Percentiles rank a stretch among this genome's conserved stretches.
These are phyloP conservation scores for Garcia nutans DNA, from an alignment of 345 rosid species.

Conservation along the genomic window DNA sequence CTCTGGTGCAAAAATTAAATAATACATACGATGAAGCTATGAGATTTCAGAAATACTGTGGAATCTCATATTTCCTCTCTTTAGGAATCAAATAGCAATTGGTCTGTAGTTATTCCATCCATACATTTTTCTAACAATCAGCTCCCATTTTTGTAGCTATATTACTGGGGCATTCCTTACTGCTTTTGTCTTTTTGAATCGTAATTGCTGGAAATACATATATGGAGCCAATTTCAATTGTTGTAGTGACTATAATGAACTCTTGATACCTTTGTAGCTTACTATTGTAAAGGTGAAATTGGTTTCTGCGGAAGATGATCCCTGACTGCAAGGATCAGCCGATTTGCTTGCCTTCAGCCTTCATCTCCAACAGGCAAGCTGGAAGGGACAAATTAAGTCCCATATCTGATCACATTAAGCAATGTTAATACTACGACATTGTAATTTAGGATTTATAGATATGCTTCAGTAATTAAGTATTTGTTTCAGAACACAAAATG, in stretches of 20 bases:
- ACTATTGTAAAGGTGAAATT: slow-evolving; percentile 8
- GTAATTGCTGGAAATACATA: slow-evolving; percentile 1
- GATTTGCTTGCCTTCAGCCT: slow-evolving; percentile 31
- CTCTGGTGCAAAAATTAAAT: no score
- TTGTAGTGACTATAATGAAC: background rate
- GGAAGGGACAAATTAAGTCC: no score
- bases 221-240: background rate
- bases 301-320: slow-evolving; percentile 49
- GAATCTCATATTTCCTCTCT: no score
- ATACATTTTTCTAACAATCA: background rate
- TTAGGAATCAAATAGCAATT: background rate
- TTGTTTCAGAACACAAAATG: no score
- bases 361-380: slow-evolving; percentile 56
- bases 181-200: background rate
- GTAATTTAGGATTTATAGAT: no score
- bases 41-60: no score
- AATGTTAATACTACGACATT: no score
- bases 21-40: no score
- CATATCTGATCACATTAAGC: no score
- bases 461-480: no score
- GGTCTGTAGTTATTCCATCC: background rate
- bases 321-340: slow-evolving; percentile 30
- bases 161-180: background rate
- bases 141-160: slow-evolving; percentile 1
- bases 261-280: background rate